Evolutionary conservation across 1,284 basidiomycete genomes (phyloP), one percentile per base, ranked within the genome.

Genomic region (Ceratobasidium sp.): DNA sequence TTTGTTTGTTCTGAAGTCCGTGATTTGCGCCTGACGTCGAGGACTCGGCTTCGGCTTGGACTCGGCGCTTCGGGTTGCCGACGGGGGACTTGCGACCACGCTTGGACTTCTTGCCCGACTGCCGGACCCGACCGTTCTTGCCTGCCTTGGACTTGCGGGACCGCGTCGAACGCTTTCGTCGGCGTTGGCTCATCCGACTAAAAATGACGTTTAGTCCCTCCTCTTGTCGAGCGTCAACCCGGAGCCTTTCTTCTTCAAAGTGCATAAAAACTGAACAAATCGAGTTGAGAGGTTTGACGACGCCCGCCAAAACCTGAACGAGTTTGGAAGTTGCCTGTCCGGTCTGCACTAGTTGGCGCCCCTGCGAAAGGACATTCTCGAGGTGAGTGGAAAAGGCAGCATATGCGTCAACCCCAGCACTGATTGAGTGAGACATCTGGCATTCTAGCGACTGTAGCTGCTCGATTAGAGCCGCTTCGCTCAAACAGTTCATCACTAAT

Each of bases 41-140:
- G 24, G 44, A 1, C 44, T 72, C 56, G 54, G 29, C 67, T 50
- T 72, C 67, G 44, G 56, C 45, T 7, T 57, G 44, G 1, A 60
- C 67, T 36, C 67, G 67, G 67, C 67, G 67, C 56, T 72, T 72
- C 14, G 54, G 54, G 54, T 72, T 72, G 24, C 67, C 67, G 19
- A 60, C 67, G 24, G 67, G 67, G 14, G 67, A 72, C 41, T 57
- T 57, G n/a, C 41, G 67, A n/a, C 67, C 67, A 2, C 67, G 67
- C 45, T 72, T 72, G 36, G 67, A 72, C 53, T 72, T 72, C 45
- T 72, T 72, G 44, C 67, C 67, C 36, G 67, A 72, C 56, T 72
- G 67, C 24, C 67, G 67, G 14, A 51, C 24, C 9, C 33, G 41
- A 24, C 67, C 67, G 67, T 27, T 41, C 51, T 72, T 72, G 14